Evolutionary conservation across 108 stramenopile species (phyloP), one percentile per base, ranked within the genome.

Genomic region (Cyclotella distinguenda): DNA sequence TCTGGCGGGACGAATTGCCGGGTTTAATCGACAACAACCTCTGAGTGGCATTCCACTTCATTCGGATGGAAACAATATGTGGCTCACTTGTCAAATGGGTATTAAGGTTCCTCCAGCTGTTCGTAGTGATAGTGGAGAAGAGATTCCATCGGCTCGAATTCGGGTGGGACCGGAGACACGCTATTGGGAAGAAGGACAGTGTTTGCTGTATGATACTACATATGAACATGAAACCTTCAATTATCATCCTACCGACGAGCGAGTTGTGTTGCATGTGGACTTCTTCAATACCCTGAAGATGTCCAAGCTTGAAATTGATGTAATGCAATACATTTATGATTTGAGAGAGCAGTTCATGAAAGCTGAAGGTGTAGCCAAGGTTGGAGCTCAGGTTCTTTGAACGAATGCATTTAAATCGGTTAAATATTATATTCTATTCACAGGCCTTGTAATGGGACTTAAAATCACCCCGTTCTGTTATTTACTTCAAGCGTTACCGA

Each of bases 31-130:
- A 58, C 92, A 93, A 64, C 70, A 85, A 65, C 89, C 89, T 12
- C 27, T 58, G 12, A 81, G 78, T 34, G 92, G 92, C 16, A 93
- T 93, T 70, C 88, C 89, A 1, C 54, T 82, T 11, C 92, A 93
- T 46, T 83, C 69, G 30, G 92, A 93, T 61, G 92, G 92, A 18
- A 93, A 93, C 60, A 93, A 93, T 54, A 93, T 93, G 92, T 93
- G 92, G 91, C 66, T 93, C 1, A 93, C 92, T 10, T 82, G 84
- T 45, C 92, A 93, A 72, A 88, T 90, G 87, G 87, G 88, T 4
- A 70, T 93, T 42, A 60, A 77, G 27, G 79, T 86, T 11, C 84
- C 75, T 49, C 67, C 75, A 12, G 27, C 52, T 4, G 63, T 75
- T 31, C 31, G 38, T 63, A 62, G 64, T 51, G 74, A 56, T 21